Conservation (phyloP, 1,139 yeast genomes). For the Nakaseomyces uthaithaninus region DNA sequence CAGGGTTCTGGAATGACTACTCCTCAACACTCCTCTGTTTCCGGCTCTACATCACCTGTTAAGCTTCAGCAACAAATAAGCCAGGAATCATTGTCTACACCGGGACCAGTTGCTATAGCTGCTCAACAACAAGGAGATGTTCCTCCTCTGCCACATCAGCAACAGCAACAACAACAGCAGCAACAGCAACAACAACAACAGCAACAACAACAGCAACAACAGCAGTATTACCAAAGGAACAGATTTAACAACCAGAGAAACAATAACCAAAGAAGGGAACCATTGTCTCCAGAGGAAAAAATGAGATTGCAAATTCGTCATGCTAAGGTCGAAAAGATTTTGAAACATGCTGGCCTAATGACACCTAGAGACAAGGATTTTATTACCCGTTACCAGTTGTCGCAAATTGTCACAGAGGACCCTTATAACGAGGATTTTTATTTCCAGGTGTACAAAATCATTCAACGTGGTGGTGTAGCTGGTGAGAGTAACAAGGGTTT, state of each 20-base stretch:
- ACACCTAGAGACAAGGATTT: conserved; percentile 94
- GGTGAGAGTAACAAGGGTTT: conserved; percentile 42
- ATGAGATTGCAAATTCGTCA: conserved; percentile 59
- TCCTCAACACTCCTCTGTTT: conserved; percentile 5
- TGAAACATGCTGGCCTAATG: conserved; percentile 88
- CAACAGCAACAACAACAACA: conserved; percentile 16
- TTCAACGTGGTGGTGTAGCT: conserved; percentile 48
- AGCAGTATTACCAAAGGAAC: not conserved
- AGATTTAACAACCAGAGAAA: conserved; percentile 9
- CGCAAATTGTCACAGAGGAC: conserved; percentile 94
- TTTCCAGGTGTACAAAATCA: conserved; percentile 85
- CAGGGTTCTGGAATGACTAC: conserved; percentile 3
- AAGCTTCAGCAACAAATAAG: conserved; percentile 3
- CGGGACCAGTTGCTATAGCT: conserved; percentile 17
- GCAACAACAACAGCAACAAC: conserved; percentile 14
- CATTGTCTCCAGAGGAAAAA: conserved; percentile 45
- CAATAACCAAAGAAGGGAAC: conserved; percentile 26
- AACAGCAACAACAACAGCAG: conserved; percentile 15
- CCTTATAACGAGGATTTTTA: conserved; percentile 96
- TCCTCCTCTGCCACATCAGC: no score
- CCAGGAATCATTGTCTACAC: conserved; percentile 12
- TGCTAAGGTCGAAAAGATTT: conserved; percentile 68
- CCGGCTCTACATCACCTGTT: conserved; percentile 2
- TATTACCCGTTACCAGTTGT: conserved; percentile 85
- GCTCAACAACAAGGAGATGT: conserved; percentile 13